Evolutionary conservation across 805 yeast species (phyloP).

Genomic region (Isabelozyma rhagii): DNA sequence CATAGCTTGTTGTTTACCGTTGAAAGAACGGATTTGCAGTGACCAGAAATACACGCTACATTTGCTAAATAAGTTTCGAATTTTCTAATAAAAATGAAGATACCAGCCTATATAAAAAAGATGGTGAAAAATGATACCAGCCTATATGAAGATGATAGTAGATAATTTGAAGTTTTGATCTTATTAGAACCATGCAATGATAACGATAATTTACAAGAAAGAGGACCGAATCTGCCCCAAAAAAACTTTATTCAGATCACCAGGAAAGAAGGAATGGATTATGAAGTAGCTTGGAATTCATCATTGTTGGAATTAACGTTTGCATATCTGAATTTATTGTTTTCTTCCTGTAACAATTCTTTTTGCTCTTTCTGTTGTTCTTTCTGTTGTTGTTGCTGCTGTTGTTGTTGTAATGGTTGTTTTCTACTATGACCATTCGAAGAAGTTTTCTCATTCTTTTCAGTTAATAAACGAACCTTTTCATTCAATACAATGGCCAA

Average conservation of each 20-base stretch:
- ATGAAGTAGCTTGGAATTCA: conserved; percentile 37
- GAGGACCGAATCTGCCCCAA: not conserved
- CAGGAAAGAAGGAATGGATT: conserved; percentile 2
- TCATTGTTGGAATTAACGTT: conserved; percentile 42
- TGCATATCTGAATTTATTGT: conserved; percentile 43
- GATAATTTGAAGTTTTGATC: not conserved
- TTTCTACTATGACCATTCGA: conserved; percentile 64
- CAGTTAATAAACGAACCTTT: conserved; percentile 71
- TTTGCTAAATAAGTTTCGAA: too few species aligned
- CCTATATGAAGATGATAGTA: not conserved
- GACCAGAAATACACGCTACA: too few species aligned
- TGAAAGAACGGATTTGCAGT: too few species aligned
- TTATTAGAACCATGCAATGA: not conserved
- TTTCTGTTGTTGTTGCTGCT: conserved; percentile 29
- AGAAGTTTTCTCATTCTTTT: conserved; percentile 80
- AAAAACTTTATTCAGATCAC: not conserved
- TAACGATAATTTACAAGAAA: not conserved
- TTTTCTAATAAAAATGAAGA: not conserved
- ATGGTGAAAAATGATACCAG: not conserved
- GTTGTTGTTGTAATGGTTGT: conserved; percentile 36
- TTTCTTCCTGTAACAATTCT: conserved; percentile 33
- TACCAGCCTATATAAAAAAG: not conserved
- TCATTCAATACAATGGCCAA: conserved; percentile 83
- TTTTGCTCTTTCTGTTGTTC: conserved; percentile 20
- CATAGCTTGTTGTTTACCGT: too few species aligned